phyloP scores from a whole-genome alignment of 768 basidiomycete genomes.

The Termitomyces sp. region DNA sequence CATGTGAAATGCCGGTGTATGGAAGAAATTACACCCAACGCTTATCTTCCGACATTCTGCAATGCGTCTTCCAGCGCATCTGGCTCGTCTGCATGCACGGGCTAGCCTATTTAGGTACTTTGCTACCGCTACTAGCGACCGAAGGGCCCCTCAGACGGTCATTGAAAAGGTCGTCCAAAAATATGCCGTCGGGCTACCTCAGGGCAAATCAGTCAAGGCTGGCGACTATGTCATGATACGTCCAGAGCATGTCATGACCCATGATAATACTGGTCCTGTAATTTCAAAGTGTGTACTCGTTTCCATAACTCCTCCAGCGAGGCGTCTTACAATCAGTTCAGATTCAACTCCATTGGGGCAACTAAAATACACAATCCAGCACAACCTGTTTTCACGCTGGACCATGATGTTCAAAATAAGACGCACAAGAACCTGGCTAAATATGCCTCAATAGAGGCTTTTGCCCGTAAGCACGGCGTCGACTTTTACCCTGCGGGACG shows the following conservation, averaged over 20 bases:
- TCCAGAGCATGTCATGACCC: conserved; percentile 97
- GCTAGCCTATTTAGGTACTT: conserved; percentile 15
- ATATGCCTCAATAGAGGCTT: conserved; percentile 87
- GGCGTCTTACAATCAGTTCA: conserved; percentile 22
- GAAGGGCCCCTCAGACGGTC: conserved; percentile 67
- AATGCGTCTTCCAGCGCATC: conserved; percentile 16
- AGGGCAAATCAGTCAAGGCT: conserved; percentile 75
- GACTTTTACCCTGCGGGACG: conserved; percentile 98
- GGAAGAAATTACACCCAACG: background rate
- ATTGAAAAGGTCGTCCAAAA: conserved; percentile 98
- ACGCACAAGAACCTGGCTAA: conserved; percentile 86
- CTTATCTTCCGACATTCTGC: background rate
- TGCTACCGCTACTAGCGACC: conserved; percentile 21
- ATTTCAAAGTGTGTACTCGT: conserved; percentile 77
- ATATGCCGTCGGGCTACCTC: conserved; percentile 86
- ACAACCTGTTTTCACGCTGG: conserved; percentile 94
- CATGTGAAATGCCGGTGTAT: background rate
- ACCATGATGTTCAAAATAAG: conserved; percentile 98
- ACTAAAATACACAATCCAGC: conserved; percentile 71
- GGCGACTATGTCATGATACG: conserved; percentile 99
- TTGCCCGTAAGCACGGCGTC: conserved; percentile 77
- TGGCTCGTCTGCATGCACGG: conserved; percentile 6
- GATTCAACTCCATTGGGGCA: conserved; percentile 94
- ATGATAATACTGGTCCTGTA: conserved; percentile 97
- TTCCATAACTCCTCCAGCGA: background rate